These are phyloP conservation scores for Sophora flavescens DNA, from an alignment of 306 rosid species.

Conservation along the genomic window DNA sequence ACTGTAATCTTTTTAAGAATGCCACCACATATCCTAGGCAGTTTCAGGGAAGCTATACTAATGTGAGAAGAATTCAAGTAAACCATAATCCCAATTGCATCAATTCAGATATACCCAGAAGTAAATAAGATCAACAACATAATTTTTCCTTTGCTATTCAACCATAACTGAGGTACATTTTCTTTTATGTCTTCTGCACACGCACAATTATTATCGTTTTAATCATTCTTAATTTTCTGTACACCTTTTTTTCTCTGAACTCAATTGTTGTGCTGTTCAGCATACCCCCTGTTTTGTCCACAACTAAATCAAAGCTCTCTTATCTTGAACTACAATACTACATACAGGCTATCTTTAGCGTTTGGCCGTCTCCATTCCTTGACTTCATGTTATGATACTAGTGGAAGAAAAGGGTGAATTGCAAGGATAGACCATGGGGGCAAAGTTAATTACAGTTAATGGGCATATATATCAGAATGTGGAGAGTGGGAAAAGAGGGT, in stretches of 20 bases:
- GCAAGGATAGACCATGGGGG: too few species aligned
- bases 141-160: conserved; percentile 13
- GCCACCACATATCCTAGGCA: conserved; percentile 14
- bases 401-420: too few species aligned
- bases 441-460: too few species aligned
- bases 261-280: conserved; percentile 12
- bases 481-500: too few species aligned
- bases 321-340: conserved; percentile 19
- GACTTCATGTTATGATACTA: not conserved
- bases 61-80: not conserved
- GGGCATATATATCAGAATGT: too few species aligned
- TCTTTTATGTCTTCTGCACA: not conserved
- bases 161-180: not conserved
- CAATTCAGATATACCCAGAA: not conserved
- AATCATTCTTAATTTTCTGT: not conserved
- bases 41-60: not conserved
- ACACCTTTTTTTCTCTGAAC: not conserved
- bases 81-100: not conserved
- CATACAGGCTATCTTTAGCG: not conserved
- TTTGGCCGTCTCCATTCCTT: not conserved
- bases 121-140: conserved; percentile 7
- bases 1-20: conserved; percentile 9
- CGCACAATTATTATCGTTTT: not conserved
- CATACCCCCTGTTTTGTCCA: not conserved
- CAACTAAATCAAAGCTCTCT: not conserved